Conservation (phyloP, 345 rosid genomes). For the Fremontodendron californicum region DNA sequence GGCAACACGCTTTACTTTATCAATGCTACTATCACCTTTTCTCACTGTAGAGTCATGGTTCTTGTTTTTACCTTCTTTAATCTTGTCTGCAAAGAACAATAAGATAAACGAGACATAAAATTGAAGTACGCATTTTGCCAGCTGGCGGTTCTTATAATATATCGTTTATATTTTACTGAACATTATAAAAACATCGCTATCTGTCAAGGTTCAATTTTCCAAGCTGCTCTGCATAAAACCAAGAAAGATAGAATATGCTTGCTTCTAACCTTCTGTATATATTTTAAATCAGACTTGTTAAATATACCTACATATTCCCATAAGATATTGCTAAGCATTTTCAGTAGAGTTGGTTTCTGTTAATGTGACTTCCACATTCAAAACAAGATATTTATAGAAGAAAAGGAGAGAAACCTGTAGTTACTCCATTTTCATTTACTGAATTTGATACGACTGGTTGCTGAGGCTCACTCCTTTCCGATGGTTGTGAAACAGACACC, state of each 20-base stretch:
- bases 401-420: slow-evolving; percentile 34
- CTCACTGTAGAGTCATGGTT: slow-evolving; percentile 37
- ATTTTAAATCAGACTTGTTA: neutral
- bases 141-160: neutral
- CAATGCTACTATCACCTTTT: slow-evolving; percentile 43
- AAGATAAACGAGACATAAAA: neutral
- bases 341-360: neutral
- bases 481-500: slow-evolving; percentile 25
- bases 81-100: slow-evolving; percentile 32
- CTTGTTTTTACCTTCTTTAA: slow-evolving; percentile 35
- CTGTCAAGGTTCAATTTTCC: neutral
- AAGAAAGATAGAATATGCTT: neutral
- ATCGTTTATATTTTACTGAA: neutral
- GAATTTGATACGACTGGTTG: slow-evolving; percentile 16
- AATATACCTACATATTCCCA: neutral
- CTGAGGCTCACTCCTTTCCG: slow-evolving; percentile 23
- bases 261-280: neutral
- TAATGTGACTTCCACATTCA: neutral
- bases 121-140: neutral
- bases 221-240: neutral
- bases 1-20: slow-evolving; percentile 74
- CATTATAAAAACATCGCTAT: neutral
- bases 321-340: neutral
- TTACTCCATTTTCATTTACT: slow-evolving; percentile 26
- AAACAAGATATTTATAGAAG: neutral